Evolutionary conservation across 495 filamentous ascomycete genomes (phyloP).

Genomic region (Neurospora cerealis): DNA sequence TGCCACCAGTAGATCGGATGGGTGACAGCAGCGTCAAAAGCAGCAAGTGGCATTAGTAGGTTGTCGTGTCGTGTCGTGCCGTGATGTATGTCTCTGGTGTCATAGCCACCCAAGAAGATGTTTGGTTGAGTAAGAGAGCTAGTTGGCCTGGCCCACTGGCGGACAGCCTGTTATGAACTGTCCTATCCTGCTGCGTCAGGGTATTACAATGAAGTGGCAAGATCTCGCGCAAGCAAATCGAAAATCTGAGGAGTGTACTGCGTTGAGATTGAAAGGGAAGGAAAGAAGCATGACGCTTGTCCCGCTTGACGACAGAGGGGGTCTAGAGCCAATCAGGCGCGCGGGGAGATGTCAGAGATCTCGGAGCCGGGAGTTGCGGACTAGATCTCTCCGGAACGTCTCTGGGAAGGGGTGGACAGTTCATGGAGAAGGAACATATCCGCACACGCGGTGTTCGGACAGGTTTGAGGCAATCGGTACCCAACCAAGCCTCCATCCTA

Average conservation of each 20-base stretch:
- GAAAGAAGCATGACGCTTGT: neutral
- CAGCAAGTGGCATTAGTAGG: neutral
- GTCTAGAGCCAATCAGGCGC: neutral
- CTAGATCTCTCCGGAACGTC: neutral
- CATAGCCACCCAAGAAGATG: neutral
- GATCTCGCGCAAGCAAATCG: neutral
- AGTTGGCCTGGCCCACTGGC: too few relatives aligned
- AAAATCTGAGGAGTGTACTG: neutral
- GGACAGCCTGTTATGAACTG: neutral
- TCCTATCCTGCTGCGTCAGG: neutral
- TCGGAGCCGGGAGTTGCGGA: neutral
- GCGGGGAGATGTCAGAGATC: neutral
- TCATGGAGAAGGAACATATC: neutral
- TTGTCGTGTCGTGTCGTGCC: neutral
- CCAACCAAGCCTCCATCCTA: neutral
- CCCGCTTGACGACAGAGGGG: neutral
- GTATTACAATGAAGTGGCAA: neutral
- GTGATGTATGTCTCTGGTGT: neutral
- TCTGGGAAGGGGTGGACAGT: neutral
- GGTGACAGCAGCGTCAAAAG: conserved; percentile 6
- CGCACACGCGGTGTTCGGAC: neutral
- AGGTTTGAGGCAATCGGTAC: neutral
- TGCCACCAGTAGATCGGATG: conserved; percentile 6
- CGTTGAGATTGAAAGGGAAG: neutral
- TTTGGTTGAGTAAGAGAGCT: neutral